These are phyloP conservation scores for Pleurotus djamor DNA, from an alignment of 768 basidiomycete species.

Conservation along the genomic window DNA sequence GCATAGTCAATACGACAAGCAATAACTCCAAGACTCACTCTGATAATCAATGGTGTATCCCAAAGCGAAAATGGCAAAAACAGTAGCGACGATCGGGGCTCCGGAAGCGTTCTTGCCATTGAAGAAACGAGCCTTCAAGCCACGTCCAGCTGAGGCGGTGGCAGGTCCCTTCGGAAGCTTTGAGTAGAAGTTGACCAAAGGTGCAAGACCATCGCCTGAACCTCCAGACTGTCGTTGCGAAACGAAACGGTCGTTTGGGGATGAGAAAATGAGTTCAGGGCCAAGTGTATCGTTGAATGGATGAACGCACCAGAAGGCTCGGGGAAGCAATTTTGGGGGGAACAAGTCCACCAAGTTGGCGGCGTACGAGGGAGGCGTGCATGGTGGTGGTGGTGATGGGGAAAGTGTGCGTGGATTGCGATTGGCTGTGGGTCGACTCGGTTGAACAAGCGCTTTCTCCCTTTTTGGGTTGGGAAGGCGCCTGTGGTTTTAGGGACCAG, in stretches of 20 bases:
- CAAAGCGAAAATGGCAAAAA: conserved; percentile 64
- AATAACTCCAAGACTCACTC: conserved; percentile 51
- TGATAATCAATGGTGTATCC: conserved; percentile 91
- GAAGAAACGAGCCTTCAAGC: conserved; percentile 82
- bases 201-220: conserved; percentile 75
- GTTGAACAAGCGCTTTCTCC: too few relatives aligned
- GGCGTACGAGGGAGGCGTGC: conserved; percentile 83
- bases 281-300: not conserved
- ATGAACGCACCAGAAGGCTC: conserved; percentile 69
- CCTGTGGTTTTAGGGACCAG: too few relatives aligned
- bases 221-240: conserved; percentile 61
- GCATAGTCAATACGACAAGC: conserved; percentile 8
- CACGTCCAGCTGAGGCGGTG: conserved; percentile 48
- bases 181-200: conserved; percentile 94
- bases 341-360: conserved; percentile 80
- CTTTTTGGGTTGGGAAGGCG: too few relatives aligned
- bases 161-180: conserved; percentile 91
- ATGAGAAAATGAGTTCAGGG: not conserved
- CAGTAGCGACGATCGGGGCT: conserved; percentile 59
- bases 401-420: not conserved
- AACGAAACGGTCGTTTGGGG: conserved; percentile 3
- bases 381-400: conserved; percentile 37
- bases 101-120: conserved; percentile 84
- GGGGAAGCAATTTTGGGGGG: conserved; percentile 97
- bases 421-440: too few relatives aligned